Evolutionary conservation across 768 basidiomycete species (phyloP), one percentile per base, ranked within the genome.

Genomic region (Xerocomellus amylosporus): DNA sequence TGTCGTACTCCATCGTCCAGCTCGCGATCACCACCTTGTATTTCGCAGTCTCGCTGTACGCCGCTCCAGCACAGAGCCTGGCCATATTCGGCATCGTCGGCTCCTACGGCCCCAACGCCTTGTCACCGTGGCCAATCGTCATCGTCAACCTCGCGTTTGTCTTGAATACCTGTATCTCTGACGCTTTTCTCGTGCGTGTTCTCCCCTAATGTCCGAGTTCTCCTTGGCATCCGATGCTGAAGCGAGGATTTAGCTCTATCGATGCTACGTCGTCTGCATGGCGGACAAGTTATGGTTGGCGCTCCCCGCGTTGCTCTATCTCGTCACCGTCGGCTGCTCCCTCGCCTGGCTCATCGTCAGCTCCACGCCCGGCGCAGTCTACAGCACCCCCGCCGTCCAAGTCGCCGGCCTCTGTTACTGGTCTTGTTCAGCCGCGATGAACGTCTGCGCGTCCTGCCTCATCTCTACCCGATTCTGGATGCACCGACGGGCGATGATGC

Each of bases 141-240:
- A 5, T 64, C 14, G 56, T 61, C 0, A 39, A 51, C 40, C 22
- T 17, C 10, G 38, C 50, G 0, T 65, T 65, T 31, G 47, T 58
- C 20, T 9, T 65, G 41, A 67, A 67, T n/a, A 64, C 62, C 0
- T 64, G 62, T 53, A 22, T 42, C 2, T 67, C 65, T 0, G 64
- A 65, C 10, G 65, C 49, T 3, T 65, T 67, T 30, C 59, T 65
- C 8, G 64, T 65, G 36, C 40, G 62, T 62, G 7, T 19, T 20
- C 17, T 24, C 24, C 24, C 24, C 47, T 8, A n/a, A 12, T 10
- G 30, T 10, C 3, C 9, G 30, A 31, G 3, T 6, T 9, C 8
- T 33, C 17, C 1, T 2, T 5, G 0, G 1, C 12, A 2, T 12
- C 3, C 19, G 17, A 40, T 10, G 4, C 48, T 61, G 24, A 61